Conservation (phyloP, 1,284 basidiomycete species). For the Sanghuangporus weigelae region DNA sequence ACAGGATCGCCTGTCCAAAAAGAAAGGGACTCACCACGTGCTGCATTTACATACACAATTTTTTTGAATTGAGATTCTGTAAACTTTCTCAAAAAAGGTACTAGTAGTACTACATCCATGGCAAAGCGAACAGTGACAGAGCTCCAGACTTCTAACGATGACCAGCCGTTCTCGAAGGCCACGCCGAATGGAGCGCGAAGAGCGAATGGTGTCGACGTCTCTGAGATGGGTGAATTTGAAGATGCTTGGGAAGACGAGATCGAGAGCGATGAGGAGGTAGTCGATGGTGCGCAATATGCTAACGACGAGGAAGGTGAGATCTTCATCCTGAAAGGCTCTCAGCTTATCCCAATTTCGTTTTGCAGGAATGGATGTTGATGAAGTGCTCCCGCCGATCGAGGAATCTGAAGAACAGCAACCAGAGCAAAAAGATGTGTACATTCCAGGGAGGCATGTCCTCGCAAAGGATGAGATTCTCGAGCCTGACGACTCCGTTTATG, state of each 20-base stretch:
- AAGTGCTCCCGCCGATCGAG: constrained; percentile 62
- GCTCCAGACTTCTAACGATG: constrained; percentile 31
- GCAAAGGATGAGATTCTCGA: constrained; percentile 87
- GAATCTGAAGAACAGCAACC: constrained; percentile 58
- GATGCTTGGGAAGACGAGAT: constrained; percentile 83
- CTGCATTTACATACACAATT: neutral
- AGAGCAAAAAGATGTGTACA: constrained; percentile 48
- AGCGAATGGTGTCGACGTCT: constrained; percentile 34
- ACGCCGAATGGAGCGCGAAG: constrained; percentile 39
- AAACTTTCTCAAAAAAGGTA: neutral
- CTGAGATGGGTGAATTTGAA: constrained; percentile 76
- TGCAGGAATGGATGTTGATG: constrained; percentile 69
- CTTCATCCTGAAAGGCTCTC: neutral
- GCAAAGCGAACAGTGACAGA: constrained; percentile 65
- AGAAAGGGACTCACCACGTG: neutral
- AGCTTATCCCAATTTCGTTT: constrained; percentile 9
- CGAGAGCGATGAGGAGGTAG: constrained; percentile 68
- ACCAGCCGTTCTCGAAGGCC: constrained; percentile 41
- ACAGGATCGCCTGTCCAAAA: neutral
- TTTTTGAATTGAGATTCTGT: neutral
- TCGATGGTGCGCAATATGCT: constrained; percentile 37
- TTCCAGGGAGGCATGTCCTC: constrained; percentile 64
- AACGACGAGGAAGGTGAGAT: constrained; percentile 50
- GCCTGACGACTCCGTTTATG: constrained; percentile 92
- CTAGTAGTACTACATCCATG: constrained; percentile 37